Evolutionary conservation across 2,329 filamentous ascomycete genomes (phyloP).

Genomic region (Bipolaris gigantea): DNA sequence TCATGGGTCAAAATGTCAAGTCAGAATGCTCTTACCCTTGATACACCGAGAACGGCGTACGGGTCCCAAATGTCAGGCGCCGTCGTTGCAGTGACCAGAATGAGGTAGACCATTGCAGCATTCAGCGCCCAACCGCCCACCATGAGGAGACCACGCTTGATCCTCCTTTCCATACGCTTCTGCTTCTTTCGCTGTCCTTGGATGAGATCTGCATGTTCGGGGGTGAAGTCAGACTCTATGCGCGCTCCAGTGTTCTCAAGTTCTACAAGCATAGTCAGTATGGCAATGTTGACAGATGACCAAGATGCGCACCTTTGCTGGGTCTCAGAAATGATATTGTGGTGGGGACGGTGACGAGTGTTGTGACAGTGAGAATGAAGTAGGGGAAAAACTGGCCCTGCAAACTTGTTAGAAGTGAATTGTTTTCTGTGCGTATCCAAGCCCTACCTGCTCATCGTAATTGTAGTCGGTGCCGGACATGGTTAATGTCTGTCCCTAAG

Average conservation of each 20-base stretch:
- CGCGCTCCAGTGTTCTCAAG: slow-evolving; percentile 79
- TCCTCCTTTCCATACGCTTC: slow-evolving; percentile 83
- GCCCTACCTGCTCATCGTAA: slow-evolving; percentile 84
- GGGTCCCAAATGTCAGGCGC: slow-evolving; percentile 88
- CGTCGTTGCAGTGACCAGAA: slow-evolving; percentile 73
- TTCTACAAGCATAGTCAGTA: slow-evolving; percentile 48
- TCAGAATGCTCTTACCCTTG: slow-evolving; percentile 61
- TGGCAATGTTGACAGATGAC: background rate
- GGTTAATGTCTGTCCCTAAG: slow-evolving; percentile 27
- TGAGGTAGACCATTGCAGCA: slow-evolving; percentile 89
- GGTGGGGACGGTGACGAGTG: slow-evolving; percentile 84
- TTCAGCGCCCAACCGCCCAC: slow-evolving; percentile 80
- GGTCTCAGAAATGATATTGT: slow-evolving; percentile 86
- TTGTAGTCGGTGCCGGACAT: slow-evolving; percentile 77
- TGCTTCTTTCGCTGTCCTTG: slow-evolving; percentile 80
- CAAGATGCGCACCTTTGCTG: slow-evolving; percentile 60
- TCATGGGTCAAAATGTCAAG: background rate
- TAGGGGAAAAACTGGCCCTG: slow-evolving; percentile 98
- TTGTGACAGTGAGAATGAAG: slow-evolving; percentile 90
- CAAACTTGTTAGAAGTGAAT: slow-evolving; percentile 16
- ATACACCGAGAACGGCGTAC: slow-evolving; percentile 88
- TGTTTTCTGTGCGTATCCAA: slow-evolving; percentile 1
- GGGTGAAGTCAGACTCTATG: slow-evolving; percentile 79
- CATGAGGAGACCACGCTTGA: slow-evolving; percentile 80
- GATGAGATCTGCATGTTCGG: slow-evolving; percentile 81